phyloP scores from a whole-genome alignment of 805 yeast genomes.

The Saccharomycopsis schoenii region DNA sequence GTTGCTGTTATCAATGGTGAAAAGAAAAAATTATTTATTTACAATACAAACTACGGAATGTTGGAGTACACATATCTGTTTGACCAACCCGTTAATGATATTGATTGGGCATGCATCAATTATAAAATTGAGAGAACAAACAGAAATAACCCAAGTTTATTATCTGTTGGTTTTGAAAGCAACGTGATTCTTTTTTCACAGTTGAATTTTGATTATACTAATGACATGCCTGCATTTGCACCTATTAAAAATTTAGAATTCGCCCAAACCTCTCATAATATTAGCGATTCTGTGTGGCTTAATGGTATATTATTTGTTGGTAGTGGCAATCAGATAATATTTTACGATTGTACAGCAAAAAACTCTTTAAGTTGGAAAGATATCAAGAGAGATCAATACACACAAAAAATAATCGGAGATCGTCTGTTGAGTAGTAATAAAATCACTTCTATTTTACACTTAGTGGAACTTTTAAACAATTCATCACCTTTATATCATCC shows the following conservation, averaged over 20 bases:
- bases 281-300: constrained; percentile 88
- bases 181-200: constrained; percentile 66
- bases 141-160: constrained; percentile 52
- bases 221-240: constrained; percentile 65
- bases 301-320: constrained; percentile 73
- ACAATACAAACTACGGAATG: constrained; percentile 65
- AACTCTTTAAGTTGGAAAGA: constrained; percentile 36
- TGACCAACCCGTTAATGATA: constrained; percentile 45
- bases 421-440: constrained; percentile 24
- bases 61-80: constrained; percentile 50
- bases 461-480: constrained; percentile 75
- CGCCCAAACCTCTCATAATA: constrained; percentile 63
- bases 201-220: constrained; percentile 81
- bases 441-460: constrained; percentile 40
- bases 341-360: constrained; percentile 48
- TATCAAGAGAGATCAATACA: constrained; percentile 33
- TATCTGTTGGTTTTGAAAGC: constrained; percentile 68
- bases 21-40: constrained; percentile 49
- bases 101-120: constrained; percentile 70
- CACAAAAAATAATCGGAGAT: constrained; percentile 47
- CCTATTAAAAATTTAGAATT: constrained; percentile 68
- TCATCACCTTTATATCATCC: constrained; percentile 89
- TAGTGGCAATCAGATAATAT: constrained; percentile 80
- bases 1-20: constrained; percentile 60
- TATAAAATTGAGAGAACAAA: constrained; percentile 24